Evolutionary conservation across 1,284 basidiomycete genomes (phyloP), one percentile per base, ranked within the genome.

Genomic region (Ceratobasidium theobromae): DNA sequence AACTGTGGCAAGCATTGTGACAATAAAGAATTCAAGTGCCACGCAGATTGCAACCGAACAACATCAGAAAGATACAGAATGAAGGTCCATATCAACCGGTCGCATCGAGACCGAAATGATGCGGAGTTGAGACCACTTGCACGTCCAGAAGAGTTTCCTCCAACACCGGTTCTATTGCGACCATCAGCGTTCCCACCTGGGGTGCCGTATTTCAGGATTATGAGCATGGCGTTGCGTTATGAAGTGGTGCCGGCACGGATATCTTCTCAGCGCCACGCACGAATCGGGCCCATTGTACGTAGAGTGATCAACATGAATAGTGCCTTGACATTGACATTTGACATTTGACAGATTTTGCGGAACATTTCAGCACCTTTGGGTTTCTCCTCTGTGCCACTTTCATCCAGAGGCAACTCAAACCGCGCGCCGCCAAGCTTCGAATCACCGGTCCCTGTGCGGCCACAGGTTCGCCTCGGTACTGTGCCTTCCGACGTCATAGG

Each of bases 191-290:
- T 62, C 23, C 57, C 57, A 16, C 21, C 45, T 1, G 57, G 45
- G 11, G 57, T 62, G 23, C 57, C 57, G 21, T 62, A 51, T 62
- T 62, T 51, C 33, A 62, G 57, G 32, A 48, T 62, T 21, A 62
- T 62, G 57, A 35, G 46, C 21, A 62, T 62, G 57, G 23, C 35
- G 21, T 28, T 62, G 33, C 3, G 46, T 32, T 62, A 62, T 28
- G 46, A 51, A 12, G 46, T 62, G 12, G 16, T 38, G 5, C 57
- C 57, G 1, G 45, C 57, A 33, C 46, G 32, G 8, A 35, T 62
- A n/a, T 38, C 57, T 8, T 40, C 57, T 11, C 46, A 38, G 35
- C 46, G 57, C 16, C 57, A 51, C 21, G 45, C 57, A 9, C 45
- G 46, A 18, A 62, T 49, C 21, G 57, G 46, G 21, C 46, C 57